These are phyloP conservation scores for Flammula alnicola DNA, from an alignment of 1,284 basidiomycete species.

Conservation along the genomic window DNA sequence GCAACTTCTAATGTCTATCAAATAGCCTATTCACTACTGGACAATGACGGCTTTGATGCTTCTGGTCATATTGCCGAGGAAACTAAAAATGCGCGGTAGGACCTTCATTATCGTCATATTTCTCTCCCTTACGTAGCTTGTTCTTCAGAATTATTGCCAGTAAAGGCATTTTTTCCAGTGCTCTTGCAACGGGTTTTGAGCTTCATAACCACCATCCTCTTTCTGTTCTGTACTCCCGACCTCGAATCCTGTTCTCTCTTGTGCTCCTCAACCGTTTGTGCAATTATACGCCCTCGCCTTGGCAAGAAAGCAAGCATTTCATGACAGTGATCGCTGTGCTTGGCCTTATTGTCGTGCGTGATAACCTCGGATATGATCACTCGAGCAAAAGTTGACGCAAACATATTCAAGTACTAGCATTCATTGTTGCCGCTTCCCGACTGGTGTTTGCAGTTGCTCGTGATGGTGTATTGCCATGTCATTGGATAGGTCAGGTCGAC, in stretches of 20 bases:
- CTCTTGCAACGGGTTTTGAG: constrained; percentile 78
- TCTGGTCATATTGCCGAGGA: constrained; percentile 90
- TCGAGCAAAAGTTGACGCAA: not conserved
- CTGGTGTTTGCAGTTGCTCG: constrained; percentile 87
- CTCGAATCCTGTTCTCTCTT: constrained; percentile 74
- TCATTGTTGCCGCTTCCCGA: constrained; percentile 81
- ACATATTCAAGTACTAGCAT: constrained; percentile 70
- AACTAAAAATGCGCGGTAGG: constrained; percentile 81
- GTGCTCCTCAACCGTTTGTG: constrained; percentile 88
- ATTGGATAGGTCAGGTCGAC: constrained; percentile 79
- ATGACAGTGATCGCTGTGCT: constrained; percentile 83
- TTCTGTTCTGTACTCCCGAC: constrained; percentile 85
- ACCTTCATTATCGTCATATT: not conserved
- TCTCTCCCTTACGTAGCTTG: constrained; percentile 2
- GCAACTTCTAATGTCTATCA: constrained; percentile 10
- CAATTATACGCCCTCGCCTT: constrained; percentile 81
- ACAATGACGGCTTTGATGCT: constrained; percentile 86
- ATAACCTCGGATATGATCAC: constrained; percentile 1
- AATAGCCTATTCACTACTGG: constrained; percentile 77
- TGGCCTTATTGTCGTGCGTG: constrained; percentile 75
- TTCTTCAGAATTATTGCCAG: constrained; percentile 70
- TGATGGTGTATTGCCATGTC: constrained; percentile 87
- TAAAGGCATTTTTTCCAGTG: constrained; percentile 78
- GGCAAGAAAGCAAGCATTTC: constrained; percentile 79
- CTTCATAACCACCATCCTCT: constrained; percentile 78